Evolutionary conservation across 352 stramenopile species (phyloP), one percentile per base, ranked within the genome.

Genomic region (Globisporangium apiculatum): DNA sequence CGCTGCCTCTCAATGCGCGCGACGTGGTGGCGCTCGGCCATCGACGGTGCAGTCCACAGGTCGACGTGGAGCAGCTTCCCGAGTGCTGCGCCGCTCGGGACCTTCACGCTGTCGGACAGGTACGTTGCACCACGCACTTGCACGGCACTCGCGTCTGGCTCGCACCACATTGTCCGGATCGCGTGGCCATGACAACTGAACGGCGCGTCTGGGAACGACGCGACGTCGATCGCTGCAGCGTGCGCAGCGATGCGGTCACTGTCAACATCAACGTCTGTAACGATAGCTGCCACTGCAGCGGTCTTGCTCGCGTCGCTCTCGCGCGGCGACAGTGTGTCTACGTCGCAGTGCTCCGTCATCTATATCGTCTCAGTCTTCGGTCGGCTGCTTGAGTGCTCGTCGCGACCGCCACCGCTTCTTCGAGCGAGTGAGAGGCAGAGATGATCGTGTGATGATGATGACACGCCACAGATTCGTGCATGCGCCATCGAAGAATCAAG

Each of bases 61-160:
- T 90, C 82, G 31, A 92, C 71, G 47, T 89, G 79, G 40, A 91
- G 57, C 38, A 93, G 60, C 51, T 67, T 69, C 7, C 79, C 81
- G 14, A 88, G 57, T 5, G 75, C 48, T 6, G 66, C 59, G 7
- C 77, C 72, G 14, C 67, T 73, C 0, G 72, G 48, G 0, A 79
- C 62, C 57, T 93, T 93, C 43, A 75, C 37, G 38, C 79, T 58
- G 57, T 89, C 80, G 10, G 67, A 60, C 55, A 88, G 53, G 55
- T 93, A 91, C 36, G 47, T 67, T 7, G 62, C 65, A 49, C 81
- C 78, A 1, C 81, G 81, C 48, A 93, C 81, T 17, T 69, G 62
- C 24, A 91, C 65, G 36, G 73, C 47, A 50, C 61, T 71, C 37
- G 69, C 60, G 60, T 83, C 69, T 14, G 83, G 76, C 41, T 87